phyloP scores from a whole-genome alignment of 225 moss, liverwort and hornwort genomes.

The Pleurozium schreberi region DNA sequence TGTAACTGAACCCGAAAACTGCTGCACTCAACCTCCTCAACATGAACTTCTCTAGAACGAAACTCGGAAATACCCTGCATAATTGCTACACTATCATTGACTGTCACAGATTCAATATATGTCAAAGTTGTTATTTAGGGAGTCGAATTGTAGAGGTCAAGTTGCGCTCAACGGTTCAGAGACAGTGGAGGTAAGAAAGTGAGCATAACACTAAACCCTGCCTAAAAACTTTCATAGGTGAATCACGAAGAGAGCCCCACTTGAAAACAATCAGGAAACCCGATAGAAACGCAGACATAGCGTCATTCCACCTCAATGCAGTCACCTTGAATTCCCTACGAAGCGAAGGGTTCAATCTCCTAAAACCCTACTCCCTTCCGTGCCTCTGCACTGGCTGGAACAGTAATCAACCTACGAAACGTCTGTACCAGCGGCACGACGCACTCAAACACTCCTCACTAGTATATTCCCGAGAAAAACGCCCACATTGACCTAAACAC shows the following conservation, averaged over 20 bases:
- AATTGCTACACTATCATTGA: background rate
- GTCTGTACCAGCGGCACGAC: background rate
- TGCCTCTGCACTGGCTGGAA: background rate
- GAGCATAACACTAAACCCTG: conserved; percentile 2
- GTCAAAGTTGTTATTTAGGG: background rate
- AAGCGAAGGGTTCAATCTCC: background rate
- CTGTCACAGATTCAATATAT: background rate
- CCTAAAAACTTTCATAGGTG: background rate
- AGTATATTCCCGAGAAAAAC: background rate
- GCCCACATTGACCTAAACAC: background rate
- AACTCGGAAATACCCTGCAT: background rate
- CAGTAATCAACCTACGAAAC: background rate
- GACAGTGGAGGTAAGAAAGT: background rate
- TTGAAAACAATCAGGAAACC: background rate
- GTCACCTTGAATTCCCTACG: background rate
- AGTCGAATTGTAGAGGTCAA: background rate
- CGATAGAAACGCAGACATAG: background rate
- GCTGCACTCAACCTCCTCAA: background rate
- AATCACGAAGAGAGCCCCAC: background rate
- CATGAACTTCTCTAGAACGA: background rate
- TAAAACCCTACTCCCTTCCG: conserved; percentile 9
- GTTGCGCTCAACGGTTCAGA: background rate
- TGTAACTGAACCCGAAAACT: background rate
- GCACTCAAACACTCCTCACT: background rate
- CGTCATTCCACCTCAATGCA: background rate